Evolutionary conservation across 2,329 filamentous ascomycete genomes (phyloP).

Genomic region (Pseudocercospora ulei): DNA sequence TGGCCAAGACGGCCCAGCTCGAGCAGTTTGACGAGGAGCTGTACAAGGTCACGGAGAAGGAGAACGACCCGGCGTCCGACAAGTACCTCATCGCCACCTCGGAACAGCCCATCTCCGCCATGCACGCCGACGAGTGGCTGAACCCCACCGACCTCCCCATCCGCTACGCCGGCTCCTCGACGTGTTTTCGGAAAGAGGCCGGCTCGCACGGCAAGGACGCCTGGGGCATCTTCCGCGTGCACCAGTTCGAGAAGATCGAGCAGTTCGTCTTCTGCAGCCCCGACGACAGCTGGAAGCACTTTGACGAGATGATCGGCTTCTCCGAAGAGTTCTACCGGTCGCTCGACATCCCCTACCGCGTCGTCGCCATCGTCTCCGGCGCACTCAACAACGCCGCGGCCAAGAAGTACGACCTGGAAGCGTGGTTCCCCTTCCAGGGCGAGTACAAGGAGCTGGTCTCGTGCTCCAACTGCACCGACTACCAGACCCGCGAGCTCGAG

Average conservation of each 20-base stretch:
- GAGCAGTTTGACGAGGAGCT: conserved; percentile 96
- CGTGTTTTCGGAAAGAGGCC: conserved; percentile 92
- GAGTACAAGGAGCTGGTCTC: conserved; percentile 98
- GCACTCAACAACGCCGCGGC: conserved; percentile 80
- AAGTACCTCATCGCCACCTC: conserved; percentile 77
- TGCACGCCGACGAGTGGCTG: conserved; percentile 87
- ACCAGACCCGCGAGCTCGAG: conserved; percentile 87
- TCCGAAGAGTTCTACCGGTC: conserved; percentile 95
- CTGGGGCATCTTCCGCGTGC: conserved; percentile 96
- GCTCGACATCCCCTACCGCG: conserved; percentile 76
- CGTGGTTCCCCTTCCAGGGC: conserved; percentile 90
- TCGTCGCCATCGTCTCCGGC: conserved; percentile 91
- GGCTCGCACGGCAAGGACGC: conserved; percentile 85
- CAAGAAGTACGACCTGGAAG: conserved; percentile 94
- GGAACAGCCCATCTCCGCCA: conserved; percentile 84
- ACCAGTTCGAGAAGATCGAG: conserved; percentile 93
- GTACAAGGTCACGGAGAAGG: conserved; percentile 83
- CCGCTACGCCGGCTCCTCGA: conserved; percentile 79
- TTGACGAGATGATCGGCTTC: conserved; percentile 81
- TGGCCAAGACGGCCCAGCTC: conserved; percentile 96
- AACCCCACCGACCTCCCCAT: conserved; percentile 75
- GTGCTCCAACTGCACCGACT: conserved; percentile 96
- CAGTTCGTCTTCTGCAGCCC: conserved; percentile 74
- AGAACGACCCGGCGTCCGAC: conserved; percentile 69
- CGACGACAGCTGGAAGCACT: conserved; percentile 84